Conservation (phyloP, 2,329 filamentous ascomycete genomes). For the Fusarium continuum region DNA sequence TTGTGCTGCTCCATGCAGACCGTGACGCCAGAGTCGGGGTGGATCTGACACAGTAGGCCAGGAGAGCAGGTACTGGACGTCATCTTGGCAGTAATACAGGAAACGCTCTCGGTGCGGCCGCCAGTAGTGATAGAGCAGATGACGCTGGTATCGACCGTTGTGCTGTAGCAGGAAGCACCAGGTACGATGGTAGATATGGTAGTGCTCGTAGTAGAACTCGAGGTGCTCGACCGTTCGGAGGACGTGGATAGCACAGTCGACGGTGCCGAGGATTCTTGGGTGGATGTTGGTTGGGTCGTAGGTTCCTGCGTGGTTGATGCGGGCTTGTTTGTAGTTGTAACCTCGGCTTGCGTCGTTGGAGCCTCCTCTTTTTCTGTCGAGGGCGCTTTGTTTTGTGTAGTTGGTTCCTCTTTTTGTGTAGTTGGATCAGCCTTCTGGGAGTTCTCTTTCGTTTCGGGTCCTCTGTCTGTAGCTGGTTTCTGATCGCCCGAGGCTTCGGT, state of each 20-base stretch:
- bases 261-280: neutral
- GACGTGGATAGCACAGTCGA: neutral
- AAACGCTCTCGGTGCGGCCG: slow-evolving; percentile 6
- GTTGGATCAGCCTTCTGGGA: too few species aligned
- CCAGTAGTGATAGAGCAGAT: slow-evolving; percentile 15
- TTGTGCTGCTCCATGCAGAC: slow-evolving; percentile 18
- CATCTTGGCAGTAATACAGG: slow-evolving; percentile 12
- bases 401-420: neutral
- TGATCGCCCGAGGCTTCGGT: neutral
- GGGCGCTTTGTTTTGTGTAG: neutral
- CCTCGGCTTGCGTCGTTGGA: neutral
- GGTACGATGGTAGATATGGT: neutral
- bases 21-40: slow-evolving; percentile 5
- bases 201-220: neutral
- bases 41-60: slow-evolving; percentile 3
- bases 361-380: neutral
- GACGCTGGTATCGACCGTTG: slow-evolving; percentile 10
- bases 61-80: slow-evolving; percentile 19
- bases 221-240: neutral
- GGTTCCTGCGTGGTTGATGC: neutral
- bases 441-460: neutral
- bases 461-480: neutral
- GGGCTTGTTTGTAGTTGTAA: neutral
- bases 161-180: slow-evolving; percentile 21
- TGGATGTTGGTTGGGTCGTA: neutral